Evolutionary conservation across 768 basidiomycete genomes (phyloP).

Genomic region (Podaxis sp.): DNA sequence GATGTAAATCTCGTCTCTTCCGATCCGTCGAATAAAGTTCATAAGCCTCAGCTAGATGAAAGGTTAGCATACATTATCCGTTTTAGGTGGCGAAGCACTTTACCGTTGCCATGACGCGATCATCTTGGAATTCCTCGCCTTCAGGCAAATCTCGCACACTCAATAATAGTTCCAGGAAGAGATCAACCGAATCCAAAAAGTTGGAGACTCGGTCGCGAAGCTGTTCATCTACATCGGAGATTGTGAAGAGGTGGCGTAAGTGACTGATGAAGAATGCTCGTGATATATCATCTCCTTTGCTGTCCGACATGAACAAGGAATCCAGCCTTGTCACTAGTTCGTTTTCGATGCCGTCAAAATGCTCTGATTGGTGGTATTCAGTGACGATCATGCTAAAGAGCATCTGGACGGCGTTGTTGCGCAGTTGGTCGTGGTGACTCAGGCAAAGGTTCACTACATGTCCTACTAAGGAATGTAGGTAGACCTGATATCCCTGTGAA

Average conservation of each 20-base stretch:
- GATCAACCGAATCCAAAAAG: constrained; percentile 87
- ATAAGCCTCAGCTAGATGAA: constrained; percentile 68
- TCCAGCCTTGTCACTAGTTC: constrained; percentile 91
- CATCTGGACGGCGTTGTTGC: constrained; percentile 87
- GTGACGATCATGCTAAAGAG: constrained; percentile 95
- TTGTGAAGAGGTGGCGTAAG: constrained; percentile 85
- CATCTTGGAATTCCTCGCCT: constrained; percentile 91
- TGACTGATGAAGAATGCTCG: constrained; percentile 92
- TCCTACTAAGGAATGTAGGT: constrained; percentile 80
- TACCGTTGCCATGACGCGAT: constrained; percentile 89
- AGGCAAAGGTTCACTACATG: constrained; percentile 89
- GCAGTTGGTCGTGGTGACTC: constrained; percentile 90
- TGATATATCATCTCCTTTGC: constrained; percentile 86
- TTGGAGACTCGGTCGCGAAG: constrained; percentile 71
- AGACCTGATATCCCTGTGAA: constrained; percentile 75
- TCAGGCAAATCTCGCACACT: constrained; percentile 87
- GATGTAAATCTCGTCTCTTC: constrained; percentile 90
- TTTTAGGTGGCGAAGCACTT: constrained; percentile 13
- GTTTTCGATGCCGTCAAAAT: constrained; percentile 88
- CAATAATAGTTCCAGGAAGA: constrained; percentile 87
- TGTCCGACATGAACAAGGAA: constrained; percentile 88
- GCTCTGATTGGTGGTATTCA: constrained; percentile 78
- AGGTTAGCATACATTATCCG: constrained; percentile 14
- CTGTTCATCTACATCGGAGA: constrained; percentile 73
- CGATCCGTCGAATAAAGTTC: constrained; percentile 91